Evolutionary conservation across 2,329 filamentous ascomycete genomes (phyloP).

Genomic region (Penicillium brevicompactum): DNA sequence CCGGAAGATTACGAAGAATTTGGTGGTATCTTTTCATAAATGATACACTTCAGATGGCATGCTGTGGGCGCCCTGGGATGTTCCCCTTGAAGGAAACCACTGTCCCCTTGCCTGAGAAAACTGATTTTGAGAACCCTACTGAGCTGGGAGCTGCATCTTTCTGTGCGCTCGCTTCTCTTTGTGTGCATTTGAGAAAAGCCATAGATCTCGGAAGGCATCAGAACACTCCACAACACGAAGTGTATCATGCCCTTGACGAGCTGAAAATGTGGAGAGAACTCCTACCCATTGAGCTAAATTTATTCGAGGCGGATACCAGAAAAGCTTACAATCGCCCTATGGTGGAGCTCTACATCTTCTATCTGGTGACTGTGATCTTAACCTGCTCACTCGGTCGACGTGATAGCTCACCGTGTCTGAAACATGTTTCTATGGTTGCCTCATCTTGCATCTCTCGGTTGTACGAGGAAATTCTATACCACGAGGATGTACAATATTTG

Average conservation of each 20-base stretch:
- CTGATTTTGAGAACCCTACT: conserved; percentile 4
- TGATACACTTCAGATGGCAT: conserved; percentile 16
- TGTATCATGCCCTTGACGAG: background rate
- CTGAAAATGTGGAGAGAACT: conserved; percentile 4
- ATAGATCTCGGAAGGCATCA: conserved; percentile 1
- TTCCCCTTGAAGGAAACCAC: conserved; percentile 8
- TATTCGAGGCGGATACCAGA: conserved; percentile 6
- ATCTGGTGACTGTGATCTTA: conserved; percentile 12
- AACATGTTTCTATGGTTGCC: conserved; percentile 11
- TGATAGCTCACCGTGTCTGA: conserved; percentile 8
- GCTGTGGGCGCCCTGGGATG: conserved; percentile 13
- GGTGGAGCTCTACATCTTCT: conserved; percentile 12
- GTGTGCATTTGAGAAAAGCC: background rate
- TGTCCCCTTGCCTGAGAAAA: background rate
- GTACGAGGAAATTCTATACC: conserved; percentile 14
- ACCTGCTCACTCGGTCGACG: conserved; percentile 14
- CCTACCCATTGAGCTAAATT: conserved; percentile 1
- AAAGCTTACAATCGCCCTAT: conserved; percentile 3
- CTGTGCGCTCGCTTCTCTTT: conserved; percentile 2
- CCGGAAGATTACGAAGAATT: conserved; percentile 5
- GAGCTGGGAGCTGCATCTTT: conserved; percentile 4
- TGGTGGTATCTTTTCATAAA: conserved; percentile 16
- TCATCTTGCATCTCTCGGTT: conserved; percentile 12
- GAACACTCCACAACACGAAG: background rate
- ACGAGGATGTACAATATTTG: conserved; percentile 8